Conservation (phyloP, 768 basidiomycete genomes). For the Trametes coccinea region DNA sequence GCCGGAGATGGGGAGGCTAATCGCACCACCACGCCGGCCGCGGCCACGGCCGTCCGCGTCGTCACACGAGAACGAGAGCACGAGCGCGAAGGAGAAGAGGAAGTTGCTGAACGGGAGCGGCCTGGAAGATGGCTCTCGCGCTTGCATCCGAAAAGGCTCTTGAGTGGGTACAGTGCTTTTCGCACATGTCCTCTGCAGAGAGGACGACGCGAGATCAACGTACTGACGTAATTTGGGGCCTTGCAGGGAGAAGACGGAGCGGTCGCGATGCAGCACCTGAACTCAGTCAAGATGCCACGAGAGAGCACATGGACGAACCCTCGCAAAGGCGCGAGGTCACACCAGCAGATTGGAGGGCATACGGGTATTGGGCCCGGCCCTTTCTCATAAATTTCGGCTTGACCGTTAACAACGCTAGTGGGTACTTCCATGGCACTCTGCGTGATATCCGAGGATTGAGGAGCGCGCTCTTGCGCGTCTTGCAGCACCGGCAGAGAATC, state of each 20-base stretch:
- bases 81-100: too few species aligned
- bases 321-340: constrained; percentile 21
- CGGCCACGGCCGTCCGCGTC: too few species aligned
- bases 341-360: constrained; percentile 52
- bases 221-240: constrained; percentile 13
- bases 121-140: constrained; percentile 14
- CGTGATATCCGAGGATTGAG: not conserved
- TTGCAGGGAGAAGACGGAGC: constrained; percentile 10
- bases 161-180: constrained; percentile 13
- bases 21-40: not conserved
- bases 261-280: not conserved
- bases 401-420: constrained; percentile 47
- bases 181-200: not conserved
- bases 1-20: constrained; percentile 6
- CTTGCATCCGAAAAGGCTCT: constrained; percentile 11
- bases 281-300: not conserved
- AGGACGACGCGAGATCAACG: not conserved
- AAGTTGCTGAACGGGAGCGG: not conserved
- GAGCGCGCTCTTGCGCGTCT: not conserved
- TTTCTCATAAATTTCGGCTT: constrained; percentile 34
- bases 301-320: not conserved
- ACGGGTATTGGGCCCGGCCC: constrained; percentile 56
- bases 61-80: too few species aligned
- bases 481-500: constrained; percentile 28
- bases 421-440: constrained; percentile 9